phyloP scores from a whole-genome alignment of 2,329 filamentous ascomycete genomes.

The Chaetomium sp. region DNA sequence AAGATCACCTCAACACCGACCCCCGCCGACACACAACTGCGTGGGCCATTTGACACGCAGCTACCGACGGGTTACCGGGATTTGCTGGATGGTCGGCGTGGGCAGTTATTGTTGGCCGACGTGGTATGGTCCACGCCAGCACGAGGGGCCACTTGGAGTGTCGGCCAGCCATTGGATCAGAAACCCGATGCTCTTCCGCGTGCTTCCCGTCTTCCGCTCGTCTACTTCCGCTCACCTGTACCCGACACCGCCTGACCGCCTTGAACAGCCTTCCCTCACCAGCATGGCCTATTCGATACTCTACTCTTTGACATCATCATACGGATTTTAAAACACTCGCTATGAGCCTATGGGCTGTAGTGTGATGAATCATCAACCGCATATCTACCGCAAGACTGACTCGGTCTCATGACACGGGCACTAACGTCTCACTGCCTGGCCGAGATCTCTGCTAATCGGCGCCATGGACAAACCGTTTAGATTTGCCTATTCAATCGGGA shows the following conservation, averaged over 20 bases:
- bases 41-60: background rate
- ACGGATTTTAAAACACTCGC: background rate
- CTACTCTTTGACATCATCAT: background rate
- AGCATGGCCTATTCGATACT: background rate
- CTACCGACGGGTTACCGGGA: background rate
- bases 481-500: background rate
- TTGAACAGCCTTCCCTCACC: background rate
- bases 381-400: background rate
- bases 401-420: background rate
- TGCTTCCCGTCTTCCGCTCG: background rate
- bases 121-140: conserved; percentile 1
- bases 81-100: background rate
- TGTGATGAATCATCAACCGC: background rate
- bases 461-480: background rate
- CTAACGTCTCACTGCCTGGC: background rate
- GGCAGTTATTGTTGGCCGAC: background rate
- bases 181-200: background rate
- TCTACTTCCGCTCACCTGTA: background rate
- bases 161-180: background rate
- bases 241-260: background rate
- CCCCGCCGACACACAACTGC: background rate
- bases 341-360: background rate
- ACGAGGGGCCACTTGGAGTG: background rate
- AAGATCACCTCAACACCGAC: background rate
- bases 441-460: background rate